A percentile compares a stretch with the other conserved stretches of the same genome.
Conservation (phyloP, 345 rosid genomes). For the Ricinus communis region DNA sequence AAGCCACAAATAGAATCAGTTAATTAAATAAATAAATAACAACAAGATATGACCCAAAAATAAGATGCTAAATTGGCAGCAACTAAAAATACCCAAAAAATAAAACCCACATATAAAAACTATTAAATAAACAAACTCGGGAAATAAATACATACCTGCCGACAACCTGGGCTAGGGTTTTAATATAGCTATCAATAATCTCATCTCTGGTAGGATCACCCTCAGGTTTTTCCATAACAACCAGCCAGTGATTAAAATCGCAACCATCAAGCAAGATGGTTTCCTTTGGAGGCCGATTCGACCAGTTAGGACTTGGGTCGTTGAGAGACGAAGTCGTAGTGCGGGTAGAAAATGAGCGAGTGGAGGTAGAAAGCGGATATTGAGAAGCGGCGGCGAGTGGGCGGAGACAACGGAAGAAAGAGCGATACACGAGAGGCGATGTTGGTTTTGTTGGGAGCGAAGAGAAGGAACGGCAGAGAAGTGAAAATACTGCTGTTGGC, state of each 20-base stretch:
- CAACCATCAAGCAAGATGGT: slow-evolving; percentile 89
- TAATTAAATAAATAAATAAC: too few species aligned
- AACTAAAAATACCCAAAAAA: too few species aligned
- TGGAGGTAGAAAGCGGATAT: slow-evolving; percentile 9
- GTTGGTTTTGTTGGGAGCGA: not conserved
- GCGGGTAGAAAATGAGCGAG: slow-evolving; percentile 42
- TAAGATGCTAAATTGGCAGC: too few species aligned
- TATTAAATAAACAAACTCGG: too few species aligned
- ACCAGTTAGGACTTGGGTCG: slow-evolving; percentile 81
- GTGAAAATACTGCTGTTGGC: not conserved
- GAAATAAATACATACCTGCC: slow-evolving; percentile 53
- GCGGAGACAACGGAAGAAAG: slow-evolving; percentile 7
- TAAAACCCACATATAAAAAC: too few species aligned
- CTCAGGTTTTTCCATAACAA: slow-evolving; percentile 70
- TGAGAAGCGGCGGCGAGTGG: slow-evolving; percentile 17
- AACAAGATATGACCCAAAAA: too few species aligned
- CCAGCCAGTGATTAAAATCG: slow-evolving; percentile 95
- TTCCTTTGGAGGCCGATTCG: slow-evolving; percentile 89
- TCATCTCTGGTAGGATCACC: slow-evolving; percentile 80
- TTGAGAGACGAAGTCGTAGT: slow-evolving; percentile 63
- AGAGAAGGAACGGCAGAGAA: slow-evolving; percentile 13
- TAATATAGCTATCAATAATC: slow-evolving; percentile 71
- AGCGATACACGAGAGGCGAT: slow-evolving; percentile 18
- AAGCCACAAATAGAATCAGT: too few species aligned
- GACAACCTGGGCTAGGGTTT: slow-evolving; percentile 61